A percentile compares a stretch with the other conserved stretches of the same genome.
Conservation (phyloP, 345 rosid species). For the Citrus unshiu region DNA sequence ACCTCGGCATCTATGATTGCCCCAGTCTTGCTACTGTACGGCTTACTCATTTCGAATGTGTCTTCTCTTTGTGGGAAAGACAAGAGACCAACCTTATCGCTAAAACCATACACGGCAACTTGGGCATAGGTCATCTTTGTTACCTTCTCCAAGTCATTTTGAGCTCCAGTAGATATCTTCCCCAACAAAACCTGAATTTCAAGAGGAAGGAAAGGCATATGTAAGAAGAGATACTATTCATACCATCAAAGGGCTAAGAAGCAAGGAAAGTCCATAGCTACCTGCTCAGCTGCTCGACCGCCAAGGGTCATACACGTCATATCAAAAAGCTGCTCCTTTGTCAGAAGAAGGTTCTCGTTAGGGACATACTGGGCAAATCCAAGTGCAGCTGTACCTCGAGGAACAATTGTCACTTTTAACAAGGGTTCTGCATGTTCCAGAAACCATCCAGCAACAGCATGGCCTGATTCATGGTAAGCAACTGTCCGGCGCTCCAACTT, state of each 20-base stretch:
- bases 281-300: constrained; percentile 99
- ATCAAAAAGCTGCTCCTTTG: constrained; percentile 94
- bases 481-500: constrained; percentile 85
- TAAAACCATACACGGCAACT: constrained; percentile 93
- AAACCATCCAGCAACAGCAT: constrained; percentile 95
- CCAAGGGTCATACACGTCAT: constrained; percentile 98
- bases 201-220: background rate
- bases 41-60: constrained; percentile 65
- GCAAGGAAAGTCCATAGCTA: constrained; percentile 7
- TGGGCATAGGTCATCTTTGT: constrained; percentile 96
- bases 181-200: constrained; percentile 69
- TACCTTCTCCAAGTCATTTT: constrained; percentile 93
- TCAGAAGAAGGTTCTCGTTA: constrained; percentile 90
- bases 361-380: constrained; percentile 98
- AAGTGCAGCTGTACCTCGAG: constrained; percentile 94
- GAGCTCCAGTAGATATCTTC: constrained; percentile 90
- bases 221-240: background rate
- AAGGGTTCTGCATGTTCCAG: constrained; percentile 97
- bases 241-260: background rate
- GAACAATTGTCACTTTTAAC: constrained; percentile 92
- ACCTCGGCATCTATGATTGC: constrained; percentile 83
- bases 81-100: constrained; percentile 92
- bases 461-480: constrained; percentile 97
- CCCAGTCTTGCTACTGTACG: constrained; percentile 89
- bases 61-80: constrained; percentile 90